Evolutionary conservation across 805 yeast genomes (phyloP).

Genomic region (Wickerhamomyces alni): DNA sequence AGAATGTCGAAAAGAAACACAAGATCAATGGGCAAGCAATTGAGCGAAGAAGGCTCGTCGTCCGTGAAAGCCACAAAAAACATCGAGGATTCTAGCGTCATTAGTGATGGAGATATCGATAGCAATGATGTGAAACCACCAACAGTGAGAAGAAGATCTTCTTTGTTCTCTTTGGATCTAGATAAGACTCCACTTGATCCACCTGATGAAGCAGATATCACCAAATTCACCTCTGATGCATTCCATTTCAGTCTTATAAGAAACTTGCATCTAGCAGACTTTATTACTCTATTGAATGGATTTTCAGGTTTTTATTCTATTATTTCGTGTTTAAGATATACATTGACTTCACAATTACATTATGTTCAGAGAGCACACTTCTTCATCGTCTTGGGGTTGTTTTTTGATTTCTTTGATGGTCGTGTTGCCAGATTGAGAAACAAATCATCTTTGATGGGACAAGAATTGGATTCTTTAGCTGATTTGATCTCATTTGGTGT

Average conservation of each 20-base stretch:
- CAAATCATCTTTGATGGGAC: conserved; percentile 91
- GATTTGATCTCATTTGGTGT: conserved; percentile 93
- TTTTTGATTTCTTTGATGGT: conserved; percentile 96
- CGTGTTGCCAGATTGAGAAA: conserved; percentile 93
- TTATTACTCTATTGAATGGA: conserved; percentile 90
- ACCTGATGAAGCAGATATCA: conserved; percentile 71
- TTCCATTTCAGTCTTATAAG: conserved; percentile 84
- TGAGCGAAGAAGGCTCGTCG: neutral
- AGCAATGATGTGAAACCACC: conserved; percentile 12
- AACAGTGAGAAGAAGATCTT: conserved; percentile 42
- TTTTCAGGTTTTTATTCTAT: conserved; percentile 91
- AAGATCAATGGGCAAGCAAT: neutral
- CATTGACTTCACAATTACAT: conserved; percentile 60
- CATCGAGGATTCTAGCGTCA: neutral
- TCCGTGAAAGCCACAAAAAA: too few relatives aligned
- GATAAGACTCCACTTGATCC: conserved; percentile 52
- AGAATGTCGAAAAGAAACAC: neutral
- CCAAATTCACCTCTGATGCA: conserved; percentile 73
- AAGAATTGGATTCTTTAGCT: conserved; percentile 94
- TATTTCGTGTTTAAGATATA: conserved; percentile 76
- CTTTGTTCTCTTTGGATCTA: conserved; percentile 43
- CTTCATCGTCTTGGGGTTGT: conserved; percentile 84
- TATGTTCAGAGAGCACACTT: conserved; percentile 85
- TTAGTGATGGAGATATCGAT: neutral
- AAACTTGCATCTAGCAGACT: conserved; percentile 91